These are phyloP conservation scores for Cercophora newfieldiana DNA, from an alignment of 495 filamentous ascomycete species.

Conservation along the genomic window DNA sequence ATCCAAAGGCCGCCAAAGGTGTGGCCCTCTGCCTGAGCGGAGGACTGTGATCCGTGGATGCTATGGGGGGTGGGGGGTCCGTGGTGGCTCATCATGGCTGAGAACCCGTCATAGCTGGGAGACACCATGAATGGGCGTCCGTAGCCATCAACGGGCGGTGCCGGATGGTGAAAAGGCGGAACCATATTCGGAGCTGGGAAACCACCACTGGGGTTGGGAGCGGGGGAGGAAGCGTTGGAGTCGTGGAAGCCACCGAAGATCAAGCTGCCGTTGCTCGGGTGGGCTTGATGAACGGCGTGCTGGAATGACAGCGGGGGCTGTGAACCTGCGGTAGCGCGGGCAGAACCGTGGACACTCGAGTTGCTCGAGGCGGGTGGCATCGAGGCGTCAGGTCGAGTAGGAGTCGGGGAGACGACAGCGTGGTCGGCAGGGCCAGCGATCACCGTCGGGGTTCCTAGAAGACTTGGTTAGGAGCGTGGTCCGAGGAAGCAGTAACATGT, in stretches of 20 bases:
- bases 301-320: slow-evolving; percentile 20
- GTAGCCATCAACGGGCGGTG: slow-evolving; percentile 37
- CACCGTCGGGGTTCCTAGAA: slow-evolving; percentile 21
- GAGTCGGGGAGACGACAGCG: slow-evolving; percentile 11
- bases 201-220: slow-evolving; percentile 37
- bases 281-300: slow-evolving; percentile 34
- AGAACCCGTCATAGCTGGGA: slow-evolving; percentile 40
- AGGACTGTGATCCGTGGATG: slow-evolving; percentile 55
- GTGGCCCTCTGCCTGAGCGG: slow-evolving; percentile 38
- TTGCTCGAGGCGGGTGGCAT: slow-evolving; percentile 12
- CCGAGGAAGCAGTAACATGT: neutral
- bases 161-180: slow-evolving; percentile 23
- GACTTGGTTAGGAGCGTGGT: slow-evolving; percentile 15
- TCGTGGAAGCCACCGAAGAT: slow-evolving; percentile 44
- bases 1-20: neutral
- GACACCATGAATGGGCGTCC: slow-evolving; percentile 35
- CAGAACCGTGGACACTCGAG: neutral
- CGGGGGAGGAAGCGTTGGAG: slow-evolving; percentile 53
- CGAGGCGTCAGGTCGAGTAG: slow-evolving; percentile 14
- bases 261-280: slow-evolving; percentile 47
- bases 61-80: slow-evolving; percentile 54
- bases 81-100: slow-evolving; percentile 39
- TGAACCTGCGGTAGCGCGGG: slow-evolving; percentile 8
- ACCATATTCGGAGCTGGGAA: slow-evolving; percentile 39
- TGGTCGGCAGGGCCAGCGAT: slow-evolving; percentile 9